Percentiles rank a stretch among this genome's conserved stretches.
Conservation (phyloP, 2,329 filamentous ascomycete species). For the Ceratocystis cacaofunesta region DNA sequence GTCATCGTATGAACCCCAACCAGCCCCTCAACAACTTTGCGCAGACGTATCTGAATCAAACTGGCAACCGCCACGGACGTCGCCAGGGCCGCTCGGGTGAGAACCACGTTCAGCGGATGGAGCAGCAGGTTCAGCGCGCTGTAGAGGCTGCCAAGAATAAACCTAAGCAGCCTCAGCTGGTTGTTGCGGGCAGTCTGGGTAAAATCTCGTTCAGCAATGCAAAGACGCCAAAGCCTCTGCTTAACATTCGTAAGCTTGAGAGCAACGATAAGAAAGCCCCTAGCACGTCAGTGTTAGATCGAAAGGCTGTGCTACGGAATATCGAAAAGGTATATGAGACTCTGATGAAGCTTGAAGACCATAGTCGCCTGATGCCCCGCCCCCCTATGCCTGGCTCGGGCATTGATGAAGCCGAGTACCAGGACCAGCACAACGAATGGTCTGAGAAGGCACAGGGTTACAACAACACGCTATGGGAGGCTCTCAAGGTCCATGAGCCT, state of each 20-base stretch:
- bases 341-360: conserved; percentile 87
- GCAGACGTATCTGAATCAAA: conserved; percentile 94
- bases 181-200: conserved; percentile 87
- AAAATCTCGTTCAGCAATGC: conserved; percentile 99
- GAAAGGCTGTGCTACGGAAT: conserved; percentile 69
- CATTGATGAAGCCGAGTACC: conserved; percentile 50
- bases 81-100: conserved; percentile 72
- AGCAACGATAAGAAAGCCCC: conserved; percentile 34
- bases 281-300: conserved; percentile 38
- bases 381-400: conserved; percentile 28
- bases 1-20: conserved; percentile 76
- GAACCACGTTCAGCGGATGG: conserved; percentile 97
- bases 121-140: conserved; percentile 93
- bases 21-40: conserved; percentile 93
- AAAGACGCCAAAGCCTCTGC: conserved; percentile 85
- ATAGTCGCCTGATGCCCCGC: conserved; percentile 62
- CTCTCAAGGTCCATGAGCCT: conserved; percentile 84
- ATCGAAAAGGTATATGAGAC: conserved; percentile 80
- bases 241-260: conserved; percentile 76
- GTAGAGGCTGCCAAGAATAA: conserved; percentile 95
- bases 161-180: conserved; percentile 92
- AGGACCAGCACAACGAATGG: conserved; percentile 69
- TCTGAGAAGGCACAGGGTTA: conserved; percentile 53
- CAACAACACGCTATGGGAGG: conserved; percentile 68
- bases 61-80: conserved; percentile 64